Conservation (phyloP, 2,329 filamentous ascomycete genomes). For the Chalaropsis thielavioides region DNA sequence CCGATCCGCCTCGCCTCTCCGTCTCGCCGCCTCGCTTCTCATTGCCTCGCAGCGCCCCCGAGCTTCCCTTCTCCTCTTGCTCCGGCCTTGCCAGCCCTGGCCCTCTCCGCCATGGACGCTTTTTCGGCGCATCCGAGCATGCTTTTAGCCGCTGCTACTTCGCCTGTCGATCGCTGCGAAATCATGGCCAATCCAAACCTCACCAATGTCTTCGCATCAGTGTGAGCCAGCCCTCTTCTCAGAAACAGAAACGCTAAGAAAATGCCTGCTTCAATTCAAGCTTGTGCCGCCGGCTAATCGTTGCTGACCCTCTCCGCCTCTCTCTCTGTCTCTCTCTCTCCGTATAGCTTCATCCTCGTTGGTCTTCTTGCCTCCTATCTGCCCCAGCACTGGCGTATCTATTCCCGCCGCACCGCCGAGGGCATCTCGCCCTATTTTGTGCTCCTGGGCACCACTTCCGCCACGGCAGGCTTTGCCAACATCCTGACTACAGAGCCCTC, state of each 20-base stretch:
- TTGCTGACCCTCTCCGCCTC: not conserved
- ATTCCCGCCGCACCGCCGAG: conserved; percentile 69
- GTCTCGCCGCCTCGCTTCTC: not conserved
- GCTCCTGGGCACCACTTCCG: conserved; percentile 80
- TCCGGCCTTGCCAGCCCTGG: too few species aligned
- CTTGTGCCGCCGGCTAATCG: not conserved
- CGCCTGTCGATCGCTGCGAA: conserved; percentile 16
- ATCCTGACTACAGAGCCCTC: conserved; percentile 80
- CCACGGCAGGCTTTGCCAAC: conserved; percentile 79
- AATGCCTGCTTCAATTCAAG: not conserved
- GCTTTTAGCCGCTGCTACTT: conserved; percentile 9
- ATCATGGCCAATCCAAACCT: conserved; percentile 18
- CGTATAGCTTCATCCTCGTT: conserved; percentile 53
- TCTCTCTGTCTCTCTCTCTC: not conserved
- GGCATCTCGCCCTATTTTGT: conserved; percentile 94
- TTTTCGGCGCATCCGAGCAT: conserved; percentile 19
- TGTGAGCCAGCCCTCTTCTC: conserved; percentile 12
- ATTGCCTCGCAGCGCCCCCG: not conserved
- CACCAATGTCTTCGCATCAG: conserved; percentile 17
- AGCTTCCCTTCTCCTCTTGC: not conserved
- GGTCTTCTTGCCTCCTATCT: conserved; percentile 88
- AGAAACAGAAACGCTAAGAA: not conserved
- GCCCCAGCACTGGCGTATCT: conserved; percentile 87
- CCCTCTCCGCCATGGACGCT: conserved; percentile 21
- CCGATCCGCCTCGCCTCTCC: not conserved